phyloP scores from a whole-genome alignment of 2,329 filamentous ascomycete genomes.

The Lithohypha guttulata region DNA sequence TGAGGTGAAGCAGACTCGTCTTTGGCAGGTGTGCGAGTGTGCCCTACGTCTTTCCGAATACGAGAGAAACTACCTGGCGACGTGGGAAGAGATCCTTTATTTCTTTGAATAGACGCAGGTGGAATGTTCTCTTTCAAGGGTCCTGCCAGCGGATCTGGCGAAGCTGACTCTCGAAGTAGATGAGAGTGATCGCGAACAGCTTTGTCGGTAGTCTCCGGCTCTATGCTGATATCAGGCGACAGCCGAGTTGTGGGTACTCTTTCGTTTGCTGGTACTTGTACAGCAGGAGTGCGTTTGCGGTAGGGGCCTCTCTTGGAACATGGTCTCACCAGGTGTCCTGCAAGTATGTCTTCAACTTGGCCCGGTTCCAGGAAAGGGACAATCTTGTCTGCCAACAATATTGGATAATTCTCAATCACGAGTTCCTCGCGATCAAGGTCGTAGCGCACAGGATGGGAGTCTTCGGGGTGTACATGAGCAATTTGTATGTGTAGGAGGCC shows the following conservation, averaged over 20 bases:
- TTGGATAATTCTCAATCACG: slow-evolving; percentile 6
- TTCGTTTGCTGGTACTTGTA: background rate
- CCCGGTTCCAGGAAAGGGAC: slow-evolving; percentile 3
- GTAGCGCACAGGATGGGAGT: background rate
- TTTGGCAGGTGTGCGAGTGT: no score
- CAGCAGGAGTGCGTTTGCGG: background rate
- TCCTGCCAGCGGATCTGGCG: no score
- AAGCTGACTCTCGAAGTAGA: background rate
- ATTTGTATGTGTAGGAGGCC: slow-evolving; percentile 1
- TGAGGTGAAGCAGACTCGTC: no score
- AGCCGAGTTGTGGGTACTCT: background rate
- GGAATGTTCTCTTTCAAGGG: no score
- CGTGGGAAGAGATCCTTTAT: no score
- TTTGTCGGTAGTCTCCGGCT: background rate
- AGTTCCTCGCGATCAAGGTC: slow-evolving; percentile 3
- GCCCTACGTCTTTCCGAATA: no score
- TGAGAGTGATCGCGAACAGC: background rate
- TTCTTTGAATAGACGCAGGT: no score
- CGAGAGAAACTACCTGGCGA: no score
- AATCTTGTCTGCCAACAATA: slow-evolving; percentile 4
- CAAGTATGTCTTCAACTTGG: background rate
- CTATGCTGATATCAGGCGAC: background rate
- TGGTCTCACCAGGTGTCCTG: background rate
- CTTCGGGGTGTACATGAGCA: slow-evolving; percentile 1
- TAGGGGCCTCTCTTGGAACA: background rate